Base-by-base conservation (phyloP, 1,139 yeast species). In the Protomyces inundatus region DNA sequence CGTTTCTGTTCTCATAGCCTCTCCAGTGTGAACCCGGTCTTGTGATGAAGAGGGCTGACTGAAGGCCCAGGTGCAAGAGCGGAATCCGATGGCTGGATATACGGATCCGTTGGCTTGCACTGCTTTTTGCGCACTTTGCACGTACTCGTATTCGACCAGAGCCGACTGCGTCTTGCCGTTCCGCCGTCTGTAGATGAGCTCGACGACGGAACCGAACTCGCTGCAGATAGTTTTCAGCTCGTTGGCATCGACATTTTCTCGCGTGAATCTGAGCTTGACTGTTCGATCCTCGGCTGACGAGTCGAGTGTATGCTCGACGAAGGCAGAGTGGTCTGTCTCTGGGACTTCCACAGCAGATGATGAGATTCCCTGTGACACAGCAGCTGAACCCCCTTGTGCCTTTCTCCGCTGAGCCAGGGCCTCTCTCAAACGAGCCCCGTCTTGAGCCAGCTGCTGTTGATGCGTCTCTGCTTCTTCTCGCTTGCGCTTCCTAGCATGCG, bases 251-350 rank as follows among this genome's bases (percentile, higher is more conserved):
- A n/a, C 14, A 16, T n/a, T 37, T 12, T 42, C 58, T 14, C 35
- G 35, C 32, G 57, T 55, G 66, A 58, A 63, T 2, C 68, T 66
- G 3, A 67, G 50, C 36, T 46, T 46, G 30, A 67, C 30, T 6
- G 68, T 66, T 4, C 66, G 45, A 45, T 65, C 66, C 14, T 52
- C 30, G 48, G 16, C 32, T 42, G 48, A 42, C 39, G 39, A 36
- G 39, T 10, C 45, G 53, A 30, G 66, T 37, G 50, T 50, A 62
- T 23, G 23, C 23, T 23, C 2, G 23, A 23, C 23, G 23, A 23
- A 23, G 2, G 23, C 23, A 23, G 23, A 23, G 23, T 23, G 23
- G 23, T 23, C 23, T 23, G 23, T 23, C 23, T 23, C 23, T 23
- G 23, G 23, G 23, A 23, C 23, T 23, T 23, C 23, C 2, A 23